Base-by-base conservation (phyloP, 83 land plant species). In the Picea mariana region DNA sequence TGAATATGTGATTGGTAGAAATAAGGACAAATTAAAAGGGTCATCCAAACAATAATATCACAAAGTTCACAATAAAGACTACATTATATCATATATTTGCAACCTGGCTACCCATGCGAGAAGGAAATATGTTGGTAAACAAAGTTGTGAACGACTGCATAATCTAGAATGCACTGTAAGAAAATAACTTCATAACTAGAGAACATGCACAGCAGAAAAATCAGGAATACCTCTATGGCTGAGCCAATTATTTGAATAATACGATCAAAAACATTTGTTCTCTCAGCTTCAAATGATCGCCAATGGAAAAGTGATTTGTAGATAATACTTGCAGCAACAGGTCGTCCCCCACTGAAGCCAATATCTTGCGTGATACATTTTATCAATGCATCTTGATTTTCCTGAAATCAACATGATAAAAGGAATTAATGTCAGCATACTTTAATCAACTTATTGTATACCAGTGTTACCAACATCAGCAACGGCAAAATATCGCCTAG, bases 211-310 rank as follows among this genome's bases (percentile, higher is more conserved):
- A 18, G 9, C 20, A 20, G 61, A 6, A 69, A 40, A 78, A 85
- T 72, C 27, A n/a, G 12, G 62, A 47, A 26, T 83, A 91, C 98
- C 92, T 96, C 98, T 58, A 96, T 90, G 17, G 98, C 88, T 67
- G 97, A 90, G 67, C 94, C 92, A 89, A 96, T 90, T 27, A 95
- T 90, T 72, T 96, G 98, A 81, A 95, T 96, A 26, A 96, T 86
- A n/a, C 92, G 93, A 61, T 96, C 99, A 89, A 96, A 96, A 47
- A 96, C 87, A 78, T 81, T 93, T 18, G 99, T 96, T 77, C 93
- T 94, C 84, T 96, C 99, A 66, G 93, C 99, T 85, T 96, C 99
- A 87, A 96, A 96, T 15, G 99, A 95, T 63, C 96, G 90, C 99
- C 99, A 96, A 49, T 96, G 99, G 20, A 96, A 94, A 77, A 96